Percentiles rank a stretch among this genome's conserved stretches.
Evolutionary conservation across 257 asterid genomes (phyloP).

Genomic region (Ilex aquifolium): DNA sequence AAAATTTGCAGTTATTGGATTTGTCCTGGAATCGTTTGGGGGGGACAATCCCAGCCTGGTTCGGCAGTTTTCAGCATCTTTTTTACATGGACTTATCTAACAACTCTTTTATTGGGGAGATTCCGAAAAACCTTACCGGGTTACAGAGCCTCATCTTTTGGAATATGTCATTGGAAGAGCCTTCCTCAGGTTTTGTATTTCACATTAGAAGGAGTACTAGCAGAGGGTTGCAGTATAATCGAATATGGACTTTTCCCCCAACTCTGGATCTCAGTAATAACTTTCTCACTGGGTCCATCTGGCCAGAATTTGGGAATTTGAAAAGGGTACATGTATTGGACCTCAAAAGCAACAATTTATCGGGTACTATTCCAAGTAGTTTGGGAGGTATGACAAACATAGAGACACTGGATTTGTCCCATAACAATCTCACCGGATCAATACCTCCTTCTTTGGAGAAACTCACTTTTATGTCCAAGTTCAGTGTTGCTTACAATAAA

Average conservation of each 20-base stretch:
- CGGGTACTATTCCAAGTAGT: slow-evolving; percentile 57
- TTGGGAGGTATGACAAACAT: slow-evolving; percentile 56
- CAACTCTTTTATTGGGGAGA: slow-evolving; percentile 54
- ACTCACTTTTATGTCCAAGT: slow-evolving; percentile 53
- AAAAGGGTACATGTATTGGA: slow-evolving; percentile 56
- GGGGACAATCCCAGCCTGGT: slow-evolving; percentile 67
- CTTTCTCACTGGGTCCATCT: slow-evolving; percentile 53
- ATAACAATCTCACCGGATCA: slow-evolving; percentile 48
- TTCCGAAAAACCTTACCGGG: slow-evolving; percentile 53
- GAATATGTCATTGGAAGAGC: slow-evolving; percentile 28
- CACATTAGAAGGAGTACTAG: slow-evolving; percentile 36
- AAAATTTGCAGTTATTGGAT: slow-evolving; percentile 53
- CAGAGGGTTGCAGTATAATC: slow-evolving; percentile 39
- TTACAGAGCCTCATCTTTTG: slow-evolving; percentile 43
- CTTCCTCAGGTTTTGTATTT: slow-evolving; percentile 52
- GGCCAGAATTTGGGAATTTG: slow-evolving; percentile 74
- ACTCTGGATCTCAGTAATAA: slow-evolving; percentile 65
- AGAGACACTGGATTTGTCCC: slow-evolving; percentile 64
- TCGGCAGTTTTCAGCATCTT: slow-evolving; percentile 46
- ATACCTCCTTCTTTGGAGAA: slow-evolving; percentile 52
- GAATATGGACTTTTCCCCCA: slow-evolving; percentile 55
- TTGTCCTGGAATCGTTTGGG: slow-evolving; percentile 64
- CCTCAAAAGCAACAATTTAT: slow-evolving; percentile 47
- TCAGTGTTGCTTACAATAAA: slow-evolving; percentile 56
- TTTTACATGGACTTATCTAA: slow-evolving; percentile 81